phyloP scores from a whole-genome alignment of 768 basidiomycete genomes.

The Roridomyces roridus region DNA sequence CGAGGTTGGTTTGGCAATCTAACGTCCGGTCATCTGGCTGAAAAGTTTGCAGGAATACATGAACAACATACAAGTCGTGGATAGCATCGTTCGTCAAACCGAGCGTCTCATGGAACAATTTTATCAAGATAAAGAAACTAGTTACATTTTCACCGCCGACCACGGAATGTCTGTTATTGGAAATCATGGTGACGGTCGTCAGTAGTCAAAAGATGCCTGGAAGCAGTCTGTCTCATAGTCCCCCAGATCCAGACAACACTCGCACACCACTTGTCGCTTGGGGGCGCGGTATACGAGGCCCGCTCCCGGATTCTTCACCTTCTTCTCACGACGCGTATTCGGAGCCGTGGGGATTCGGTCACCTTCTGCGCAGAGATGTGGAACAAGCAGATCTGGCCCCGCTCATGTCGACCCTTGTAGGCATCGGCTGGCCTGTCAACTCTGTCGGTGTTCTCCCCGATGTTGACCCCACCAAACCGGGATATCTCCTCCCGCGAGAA shows the following conservation, averaged over 20 bases:
- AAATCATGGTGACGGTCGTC: constrained; percentile 89
- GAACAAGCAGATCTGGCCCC: constrained; percentile 86
- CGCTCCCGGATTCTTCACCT: constrained; percentile 58
- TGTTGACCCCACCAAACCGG: constrained; percentile 62
- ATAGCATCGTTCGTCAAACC: constrained; percentile 70
- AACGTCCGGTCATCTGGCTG: not conserved
- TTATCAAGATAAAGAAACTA: constrained; percentile 72
- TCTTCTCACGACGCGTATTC: constrained; percentile 80
- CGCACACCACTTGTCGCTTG: constrained; percentile 84
- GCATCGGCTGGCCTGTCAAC: constrained; percentile 80
- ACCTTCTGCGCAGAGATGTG: constrained; percentile 72
- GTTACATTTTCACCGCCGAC: constrained; percentile 85
- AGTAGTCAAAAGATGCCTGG: too few relatives aligned
- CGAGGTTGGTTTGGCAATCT: constrained; percentile 43
- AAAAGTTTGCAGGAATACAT: constrained; percentile 71
- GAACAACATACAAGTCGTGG: constrained; percentile 82
- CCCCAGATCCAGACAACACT: constrained; percentile 83
- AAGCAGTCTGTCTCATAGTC: too few relatives aligned
- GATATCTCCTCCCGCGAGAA: constrained; percentile 55
- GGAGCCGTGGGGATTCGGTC: constrained; percentile 60
- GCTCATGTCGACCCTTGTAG: constrained; percentile 78
- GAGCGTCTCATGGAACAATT: constrained; percentile 68
- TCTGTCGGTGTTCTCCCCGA: constrained; percentile 85
- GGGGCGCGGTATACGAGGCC: constrained; percentile 79
- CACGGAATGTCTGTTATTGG: constrained; percentile 91